Conservation (phyloP, 192 early-diverging fungal genomes). For the Coemansia sp. region DNA sequence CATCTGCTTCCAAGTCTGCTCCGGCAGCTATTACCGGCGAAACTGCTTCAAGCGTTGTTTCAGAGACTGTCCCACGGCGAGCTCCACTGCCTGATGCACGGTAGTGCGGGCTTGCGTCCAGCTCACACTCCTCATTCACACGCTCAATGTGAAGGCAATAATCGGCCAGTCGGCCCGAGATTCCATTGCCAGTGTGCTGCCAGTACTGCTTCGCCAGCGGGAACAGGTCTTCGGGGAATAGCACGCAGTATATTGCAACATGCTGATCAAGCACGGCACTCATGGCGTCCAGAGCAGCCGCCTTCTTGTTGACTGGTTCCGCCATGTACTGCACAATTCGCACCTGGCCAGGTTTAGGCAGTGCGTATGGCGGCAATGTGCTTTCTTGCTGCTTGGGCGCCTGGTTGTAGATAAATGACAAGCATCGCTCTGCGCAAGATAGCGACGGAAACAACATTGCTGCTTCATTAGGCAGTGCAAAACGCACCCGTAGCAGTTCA, state of each 20-base stretch:
- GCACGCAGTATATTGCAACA: slow-evolving; percentile 63
- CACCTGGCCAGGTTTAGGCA: slow-evolving; percentile 36
- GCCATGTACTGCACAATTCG: slow-evolving; percentile 43
- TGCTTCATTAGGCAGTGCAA: slow-evolving; percentile 63
- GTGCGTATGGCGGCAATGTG: not conserved
- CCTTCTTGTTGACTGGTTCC: slow-evolving; percentile 37
- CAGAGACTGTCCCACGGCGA: slow-evolving; percentile 5
- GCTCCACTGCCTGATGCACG: slow-evolving; percentile 1
- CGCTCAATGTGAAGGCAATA: slow-evolving; percentile 72
- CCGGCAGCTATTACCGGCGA: slow-evolving; percentile 26
- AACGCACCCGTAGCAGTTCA: slow-evolving; percentile 57
- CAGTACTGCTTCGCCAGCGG: slow-evolving; percentile 89
- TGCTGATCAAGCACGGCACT: slow-evolving; percentile 50
- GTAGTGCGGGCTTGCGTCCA: slow-evolving; percentile 12
- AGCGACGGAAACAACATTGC: slow-evolving; percentile 77
- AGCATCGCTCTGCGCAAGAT: slow-evolving; percentile 60
- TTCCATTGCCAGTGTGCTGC: slow-evolving; percentile 92
- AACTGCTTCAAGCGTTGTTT: not conserved
- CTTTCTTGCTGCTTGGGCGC: slow-evolving; percentile 26
- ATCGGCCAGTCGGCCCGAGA: slow-evolving; percentile 84
- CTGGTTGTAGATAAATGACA: slow-evolving; percentile 44
- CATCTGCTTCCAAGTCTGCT: slow-evolving; percentile 28
- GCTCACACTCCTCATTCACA: slow-evolving; percentile 54
- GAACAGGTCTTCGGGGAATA: slow-evolving; percentile 72
- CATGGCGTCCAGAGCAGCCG: slow-evolving; percentile 44